Evolutionary conservation across 208 protist species (phyloP).

Genomic region (Acanthamoeba quina): DNA sequence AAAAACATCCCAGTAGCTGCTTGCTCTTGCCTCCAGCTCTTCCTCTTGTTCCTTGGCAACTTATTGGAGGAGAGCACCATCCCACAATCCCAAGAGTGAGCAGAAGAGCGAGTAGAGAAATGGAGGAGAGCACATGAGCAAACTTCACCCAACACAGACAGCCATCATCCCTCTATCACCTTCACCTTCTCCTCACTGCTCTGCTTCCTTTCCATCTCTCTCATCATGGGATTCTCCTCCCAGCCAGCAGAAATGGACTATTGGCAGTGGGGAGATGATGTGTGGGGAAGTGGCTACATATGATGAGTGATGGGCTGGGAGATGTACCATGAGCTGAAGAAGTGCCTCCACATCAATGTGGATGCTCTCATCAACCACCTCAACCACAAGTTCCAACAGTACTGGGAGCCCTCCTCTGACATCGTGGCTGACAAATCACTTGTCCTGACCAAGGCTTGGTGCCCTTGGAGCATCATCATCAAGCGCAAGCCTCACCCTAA

Average conservation of each 20-base stretch:
- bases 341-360: not conserved
- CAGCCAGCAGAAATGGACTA: not conserved
- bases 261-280: conserved; percentile 13
- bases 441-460: not conserved
- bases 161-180: not conserved
- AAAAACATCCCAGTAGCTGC: too few species aligned
- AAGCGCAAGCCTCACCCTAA: conserved; percentile 34
- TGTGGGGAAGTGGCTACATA: not conserved
- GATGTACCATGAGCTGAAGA: conserved; percentile 5
- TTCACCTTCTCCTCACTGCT: not conserved
- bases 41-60: too few species aligned
- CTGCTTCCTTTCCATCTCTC: conserved; percentile 10
- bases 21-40: too few species aligned
- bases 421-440: conserved; percentile 22
- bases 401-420: not conserved
- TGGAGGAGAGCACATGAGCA: too few species aligned
- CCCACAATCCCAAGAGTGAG: too few species aligned
- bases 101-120: too few species aligned
- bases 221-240: conserved; percentile 18
- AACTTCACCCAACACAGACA: too few species aligned
- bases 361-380: not conserved
- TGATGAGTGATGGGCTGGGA: conserved; percentile 5
- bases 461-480: not conserved
- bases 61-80: too few species aligned
- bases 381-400: not conserved